Conservation (phyloP, 331 rosid genomes). For the Acacia pycnantha region DNA sequence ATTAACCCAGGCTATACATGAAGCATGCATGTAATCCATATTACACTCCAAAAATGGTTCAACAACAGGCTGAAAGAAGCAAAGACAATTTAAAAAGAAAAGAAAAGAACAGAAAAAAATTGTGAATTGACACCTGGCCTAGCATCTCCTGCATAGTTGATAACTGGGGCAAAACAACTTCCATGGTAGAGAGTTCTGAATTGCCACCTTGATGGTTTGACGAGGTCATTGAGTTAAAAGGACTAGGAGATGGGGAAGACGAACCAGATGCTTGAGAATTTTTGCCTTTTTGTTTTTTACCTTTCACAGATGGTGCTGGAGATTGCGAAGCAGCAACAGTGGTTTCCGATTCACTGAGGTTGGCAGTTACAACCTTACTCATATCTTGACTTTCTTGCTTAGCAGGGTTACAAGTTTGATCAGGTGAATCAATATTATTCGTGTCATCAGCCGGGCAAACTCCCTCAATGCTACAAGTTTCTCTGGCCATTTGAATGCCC, state of each 20-base stretch:
- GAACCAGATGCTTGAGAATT: constrained; percentile 56
- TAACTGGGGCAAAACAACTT: constrained; percentile 62
- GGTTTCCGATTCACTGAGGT: constrained; percentile 48
- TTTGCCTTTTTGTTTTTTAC: constrained; percentile 76
- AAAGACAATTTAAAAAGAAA: not conserved
- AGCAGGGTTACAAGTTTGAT: constrained; percentile 40
- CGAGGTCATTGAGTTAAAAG: constrained; percentile 54
- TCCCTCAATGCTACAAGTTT: constrained; percentile 56
- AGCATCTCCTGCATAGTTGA: constrained; percentile 69
- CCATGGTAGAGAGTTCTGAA: constrained; percentile 56
- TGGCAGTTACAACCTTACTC: constrained; percentile 49
- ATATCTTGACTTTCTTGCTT: constrained; percentile 60
- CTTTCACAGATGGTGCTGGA: constrained; percentile 59
- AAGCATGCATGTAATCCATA: constrained; percentile 18
- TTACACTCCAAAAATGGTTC: constrained; percentile 4
- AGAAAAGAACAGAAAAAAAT: not conserved
- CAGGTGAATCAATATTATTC: constrained; percentile 35
- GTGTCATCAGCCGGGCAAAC: constrained; percentile 48
- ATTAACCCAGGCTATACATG: constrained; percentile 1
- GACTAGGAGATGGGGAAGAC: constrained; percentile 53
- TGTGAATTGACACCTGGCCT: constrained; percentile 64
- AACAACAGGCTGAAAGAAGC: constrained; percentile 14
- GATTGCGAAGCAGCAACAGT: constrained; percentile 40
- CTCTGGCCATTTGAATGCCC: constrained; percentile 93
- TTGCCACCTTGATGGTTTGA: constrained; percentile 55